Percentiles rank a stretch among this genome's conserved stretches.
phyloP scores from a whole-genome alignment of 371 early-diverging fungal genomes.

The Capillidium rhysosporum region DNA sequence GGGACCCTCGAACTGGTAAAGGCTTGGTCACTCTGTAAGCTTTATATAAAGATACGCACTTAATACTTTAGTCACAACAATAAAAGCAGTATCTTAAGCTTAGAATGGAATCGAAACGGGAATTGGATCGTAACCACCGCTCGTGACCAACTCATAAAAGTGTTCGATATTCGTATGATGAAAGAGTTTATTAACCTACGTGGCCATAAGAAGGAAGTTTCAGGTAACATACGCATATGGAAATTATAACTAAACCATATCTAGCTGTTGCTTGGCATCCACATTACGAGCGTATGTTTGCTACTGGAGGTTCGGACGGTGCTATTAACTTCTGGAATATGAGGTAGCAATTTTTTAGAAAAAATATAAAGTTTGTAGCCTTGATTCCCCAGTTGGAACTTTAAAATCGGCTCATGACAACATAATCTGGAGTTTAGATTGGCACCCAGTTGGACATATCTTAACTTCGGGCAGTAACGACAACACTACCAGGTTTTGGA shows the following conservation, averaged over 20 bases:
- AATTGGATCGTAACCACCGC: conserved; percentile 92
- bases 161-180: conserved; percentile 94
- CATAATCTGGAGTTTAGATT: conserved; percentile 96
- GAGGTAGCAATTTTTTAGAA: conserved; percentile 20
- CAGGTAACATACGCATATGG: conserved; percentile 31
- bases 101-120: conserved; percentile 95
- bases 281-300: conserved; percentile 75
- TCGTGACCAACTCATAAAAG: conserved; percentile 87
- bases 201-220: conserved; percentile 89
- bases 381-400: conserved; percentile 37
- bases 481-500: conserved; percentile 97
- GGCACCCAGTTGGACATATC: conserved; percentile 98
- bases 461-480: conserved; percentile 96
- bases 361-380: conserved; percentile 12
- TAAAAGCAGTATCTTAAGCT: conserved; percentile 85
- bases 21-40: conserved; percentile 75
- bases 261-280: conserved; percentile 93
- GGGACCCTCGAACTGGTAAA: conserved; percentile 95
- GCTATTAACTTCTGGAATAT: conserved; percentile 84
- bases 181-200: conserved; percentile 82
- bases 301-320: conserved; percentile 92
- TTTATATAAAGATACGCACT: neutral
- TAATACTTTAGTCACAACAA: conserved; percentile 62
- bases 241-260: neutral
- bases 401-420: conserved; percentile 87